These are phyloP conservation scores for Sutorius australiensis DNA, from an alignment of 768 basidiomycete genomes.

Conservation along the genomic window DNA sequence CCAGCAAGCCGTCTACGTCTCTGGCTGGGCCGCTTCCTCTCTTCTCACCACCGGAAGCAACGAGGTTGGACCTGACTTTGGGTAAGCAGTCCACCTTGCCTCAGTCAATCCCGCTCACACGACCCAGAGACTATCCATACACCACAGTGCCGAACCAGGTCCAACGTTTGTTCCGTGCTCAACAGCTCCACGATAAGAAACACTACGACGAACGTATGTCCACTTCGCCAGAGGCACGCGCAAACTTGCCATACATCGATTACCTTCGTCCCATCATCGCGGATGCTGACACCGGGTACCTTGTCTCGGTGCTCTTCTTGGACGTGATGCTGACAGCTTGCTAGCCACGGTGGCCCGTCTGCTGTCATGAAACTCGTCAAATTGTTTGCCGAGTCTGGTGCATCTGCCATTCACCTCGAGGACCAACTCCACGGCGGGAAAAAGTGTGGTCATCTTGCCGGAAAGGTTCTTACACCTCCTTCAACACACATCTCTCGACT, in stretches of 20 bases:
- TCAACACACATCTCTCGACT: constrained; percentile 84
- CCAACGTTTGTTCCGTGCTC: constrained; percentile 85
- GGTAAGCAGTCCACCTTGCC: constrained; percentile 37
- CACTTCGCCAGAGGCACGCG: constrained; percentile 57
- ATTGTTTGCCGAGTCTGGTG: constrained; percentile 92
- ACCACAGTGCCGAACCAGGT: constrained; percentile 97
- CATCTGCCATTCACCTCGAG: constrained; percentile 87
- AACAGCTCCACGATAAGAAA: constrained; percentile 90
- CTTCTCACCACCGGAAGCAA: constrained; percentile 86
- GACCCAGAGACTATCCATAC: constrained; percentile 83
- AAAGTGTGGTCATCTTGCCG: constrained; percentile 90
- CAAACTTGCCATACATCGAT: constrained; percentile 74
- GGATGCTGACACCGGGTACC: constrained; percentile 90
- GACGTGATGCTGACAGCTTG: constrained; percentile 6
- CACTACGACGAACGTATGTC: constrained; percentile 84
- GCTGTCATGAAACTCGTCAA: constrained; percentile 94
- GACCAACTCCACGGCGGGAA: constrained; percentile 95
- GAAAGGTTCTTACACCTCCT: constrained; percentile 90
- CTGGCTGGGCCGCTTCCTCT: constrained; percentile 87
- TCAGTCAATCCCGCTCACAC: neutral
- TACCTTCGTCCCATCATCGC: constrained; percentile 92
- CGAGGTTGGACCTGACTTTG: constrained; percentile 90
- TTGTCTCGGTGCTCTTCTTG: constrained; percentile 1
- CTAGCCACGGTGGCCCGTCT: constrained; percentile 87
- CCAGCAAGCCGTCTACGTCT: constrained; percentile 87